These are phyloP conservation scores for Pichia scutulata DNA, from an alignment of 805 yeast species.

Conservation along the genomic window DNA sequence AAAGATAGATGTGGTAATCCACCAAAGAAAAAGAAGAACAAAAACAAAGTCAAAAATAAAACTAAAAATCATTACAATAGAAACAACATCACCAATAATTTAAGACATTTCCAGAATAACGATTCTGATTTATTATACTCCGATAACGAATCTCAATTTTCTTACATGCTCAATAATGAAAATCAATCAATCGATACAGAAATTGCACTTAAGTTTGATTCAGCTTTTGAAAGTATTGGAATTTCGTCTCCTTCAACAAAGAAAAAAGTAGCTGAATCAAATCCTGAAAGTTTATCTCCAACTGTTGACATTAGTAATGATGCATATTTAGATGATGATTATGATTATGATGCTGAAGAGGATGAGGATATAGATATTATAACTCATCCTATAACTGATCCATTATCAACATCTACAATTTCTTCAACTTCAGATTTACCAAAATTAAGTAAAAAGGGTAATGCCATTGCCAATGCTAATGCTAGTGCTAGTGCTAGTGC, in stretches of 20 bases:
- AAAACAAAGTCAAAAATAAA: slow-evolving; percentile 31
- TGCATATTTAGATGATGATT: neutral
- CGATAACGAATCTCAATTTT: neutral
- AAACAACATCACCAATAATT: neutral
- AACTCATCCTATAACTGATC: neutral
- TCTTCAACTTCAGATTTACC: neutral
- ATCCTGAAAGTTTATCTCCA: neutral
- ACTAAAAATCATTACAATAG: slow-evolving; percentile 4
- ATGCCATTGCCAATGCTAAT: too few relatives aligned
- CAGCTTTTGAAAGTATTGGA: slow-evolving; percentile 12
- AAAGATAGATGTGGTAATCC: slow-evolving; percentile 73
- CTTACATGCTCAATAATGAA: neutral
- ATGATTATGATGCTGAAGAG: neutral
- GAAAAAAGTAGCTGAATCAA: slow-evolving; percentile 2
- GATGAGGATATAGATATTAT: neutral
- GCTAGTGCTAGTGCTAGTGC: too few relatives aligned
- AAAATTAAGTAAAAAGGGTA: neutral
- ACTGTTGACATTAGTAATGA: neutral
- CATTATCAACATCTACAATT: neutral
- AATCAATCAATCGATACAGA: slow-evolving; percentile 9
- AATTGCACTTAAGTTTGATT: slow-evolving; percentile 5
- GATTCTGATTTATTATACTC: neutral
- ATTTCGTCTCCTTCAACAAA: slow-evolving; percentile 10
- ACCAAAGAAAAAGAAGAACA: slow-evolving; percentile 39
- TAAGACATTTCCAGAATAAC: neutral